Conservation (phyloP, 306 rosid species). For the Sphenostylis stenocarpa region DNA sequence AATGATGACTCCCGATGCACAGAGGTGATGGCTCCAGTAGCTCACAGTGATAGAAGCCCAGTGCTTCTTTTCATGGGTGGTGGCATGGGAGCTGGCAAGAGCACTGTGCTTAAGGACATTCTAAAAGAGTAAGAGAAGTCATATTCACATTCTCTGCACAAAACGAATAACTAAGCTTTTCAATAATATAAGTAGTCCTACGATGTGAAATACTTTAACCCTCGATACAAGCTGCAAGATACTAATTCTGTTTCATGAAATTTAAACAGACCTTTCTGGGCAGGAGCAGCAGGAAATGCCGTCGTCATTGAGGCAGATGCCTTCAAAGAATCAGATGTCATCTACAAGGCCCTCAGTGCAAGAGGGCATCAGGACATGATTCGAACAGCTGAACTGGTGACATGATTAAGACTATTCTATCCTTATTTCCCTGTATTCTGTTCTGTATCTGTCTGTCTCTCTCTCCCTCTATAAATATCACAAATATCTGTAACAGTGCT, state of each 20-base stretch:
- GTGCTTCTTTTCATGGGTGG: slow-evolving; percentile 98
- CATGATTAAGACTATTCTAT: neutral
- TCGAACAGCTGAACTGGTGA: slow-evolving; percentile 91
- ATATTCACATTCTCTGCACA: neutral
- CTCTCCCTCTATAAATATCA: too few species aligned
- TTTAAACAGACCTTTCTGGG: slow-evolving; percentile 83
- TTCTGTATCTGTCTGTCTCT: too few species aligned
- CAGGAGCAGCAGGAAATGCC: slow-evolving; percentile 86
- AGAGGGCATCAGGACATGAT: slow-evolving; percentile 91
- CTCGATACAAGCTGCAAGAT: slow-evolving; percentile 11
- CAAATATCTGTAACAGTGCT: neutral
- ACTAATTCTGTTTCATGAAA: slow-evolving; percentile 32
- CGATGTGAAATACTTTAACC: neutral
- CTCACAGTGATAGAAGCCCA: slow-evolving; percentile 90
- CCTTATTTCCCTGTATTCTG: neutral
- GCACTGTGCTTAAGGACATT: slow-evolving; percentile 91
- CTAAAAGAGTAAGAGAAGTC: slow-evolving; percentile 78
- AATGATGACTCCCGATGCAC: slow-evolving; percentile 84
- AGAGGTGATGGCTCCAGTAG: slow-evolving; percentile 98
- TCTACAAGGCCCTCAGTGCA: slow-evolving; percentile 87
- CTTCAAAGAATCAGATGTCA: slow-evolving; percentile 94
- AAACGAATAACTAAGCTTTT: neutral
- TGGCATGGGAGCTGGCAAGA: slow-evolving; percentile 99
- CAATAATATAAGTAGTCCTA: neutral
- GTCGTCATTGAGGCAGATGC: slow-evolving; percentile 95